phyloP scores from a whole-genome alignment of 257 asterid species.

The Solanum pinnatisectum region DNA sequence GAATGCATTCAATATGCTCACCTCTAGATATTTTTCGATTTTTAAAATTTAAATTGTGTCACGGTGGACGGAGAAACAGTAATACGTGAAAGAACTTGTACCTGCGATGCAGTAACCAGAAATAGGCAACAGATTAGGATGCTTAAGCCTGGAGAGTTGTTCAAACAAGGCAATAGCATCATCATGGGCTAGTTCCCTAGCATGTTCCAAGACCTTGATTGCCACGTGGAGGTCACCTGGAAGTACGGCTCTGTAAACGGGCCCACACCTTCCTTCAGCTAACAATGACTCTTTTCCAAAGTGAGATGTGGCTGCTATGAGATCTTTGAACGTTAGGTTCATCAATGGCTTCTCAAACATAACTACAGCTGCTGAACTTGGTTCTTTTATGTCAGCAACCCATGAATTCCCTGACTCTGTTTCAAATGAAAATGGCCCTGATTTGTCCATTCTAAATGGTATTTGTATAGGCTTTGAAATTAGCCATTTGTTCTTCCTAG shows the following conservation, averaged over 20 bases:
- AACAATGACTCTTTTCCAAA: conserved; percentile 86
- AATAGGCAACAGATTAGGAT: conserved; percentile 67
- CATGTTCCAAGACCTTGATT: conserved; percentile 77
- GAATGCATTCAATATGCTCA: conserved; percentile 40
- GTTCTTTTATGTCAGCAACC: conserved; percentile 85
- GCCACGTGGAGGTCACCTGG: conserved; percentile 97
- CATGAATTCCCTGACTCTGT: conserved; percentile 93
- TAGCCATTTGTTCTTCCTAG: conserved; percentile 62
- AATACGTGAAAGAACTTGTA: background rate
- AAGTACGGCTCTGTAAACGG: conserved; percentile 83
- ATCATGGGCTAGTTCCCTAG: conserved; percentile 39
- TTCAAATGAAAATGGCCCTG: conserved; percentile 89
- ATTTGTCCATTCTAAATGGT: conserved; percentile 59
- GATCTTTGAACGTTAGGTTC: conserved; percentile 87
- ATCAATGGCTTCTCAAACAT: conserved; percentile 97
- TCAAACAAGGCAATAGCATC: conserved; percentile 70
- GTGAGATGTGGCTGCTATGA: conserved; percentile 79
- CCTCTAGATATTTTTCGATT: background rate
- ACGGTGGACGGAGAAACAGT: too few species aligned
- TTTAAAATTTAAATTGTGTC: fast-evolving
- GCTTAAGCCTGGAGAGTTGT: conserved; percentile 62
- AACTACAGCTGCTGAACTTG: conserved; percentile 76
- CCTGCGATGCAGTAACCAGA: conserved; percentile 96
- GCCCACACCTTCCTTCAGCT: conserved; percentile 84
- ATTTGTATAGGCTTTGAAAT: conserved; percentile 67